A percentile compares a stretch with the other conserved stretches of the same genome.
Evolutionary conservation across 2,329 filamentous ascomycete species (phyloP).

Genomic region (Byssoonygena ceratinophila): DNA sequence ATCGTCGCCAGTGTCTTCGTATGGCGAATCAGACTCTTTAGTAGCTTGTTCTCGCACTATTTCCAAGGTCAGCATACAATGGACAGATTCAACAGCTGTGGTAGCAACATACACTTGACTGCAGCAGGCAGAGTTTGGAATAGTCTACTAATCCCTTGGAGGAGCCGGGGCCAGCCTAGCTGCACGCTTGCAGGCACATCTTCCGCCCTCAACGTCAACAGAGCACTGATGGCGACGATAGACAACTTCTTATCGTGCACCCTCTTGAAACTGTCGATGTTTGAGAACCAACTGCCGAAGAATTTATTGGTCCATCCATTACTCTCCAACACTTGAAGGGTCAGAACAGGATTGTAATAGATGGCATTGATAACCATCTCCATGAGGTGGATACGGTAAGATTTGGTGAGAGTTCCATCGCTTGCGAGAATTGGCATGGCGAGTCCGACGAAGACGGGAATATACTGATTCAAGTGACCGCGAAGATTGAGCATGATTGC

Average conservation of each 20-base stretch:
- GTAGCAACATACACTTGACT: constrained; percentile 57
- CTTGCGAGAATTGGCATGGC: constrained; percentile 68
- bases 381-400: constrained; percentile 91
- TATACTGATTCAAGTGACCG: constrained; percentile 75
- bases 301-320: constrained; percentile 98
- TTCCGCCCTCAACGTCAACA: constrained; percentile 67
- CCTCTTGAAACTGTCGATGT: constrained; percentile 81
- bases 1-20: constrained; percentile 60
- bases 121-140: constrained; percentile 87
- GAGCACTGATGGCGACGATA: constrained; percentile 80
- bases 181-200: constrained; percentile 88
- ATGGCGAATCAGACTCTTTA: constrained; percentile 70
- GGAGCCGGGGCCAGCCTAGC: constrained; percentile 83
- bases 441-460: constrained; percentile 79
- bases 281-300: constrained; percentile 96
- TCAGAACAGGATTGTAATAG: constrained; percentile 86
- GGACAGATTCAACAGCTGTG: neutral
- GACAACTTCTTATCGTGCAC: constrained; percentile 99
- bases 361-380: constrained; percentile 98
- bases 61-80: constrained; percentile 16
- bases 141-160: constrained; percentile 77
- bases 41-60: constrained; percentile 81
- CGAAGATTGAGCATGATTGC: constrained; percentile 93
- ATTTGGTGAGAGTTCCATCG: constrained; percentile 76
- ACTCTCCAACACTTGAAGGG: constrained; percentile 75